These are phyloP conservation scores for Clarkia xantiana DNA, from an alignment of 345 rosid species.

Conservation along the genomic window DNA sequence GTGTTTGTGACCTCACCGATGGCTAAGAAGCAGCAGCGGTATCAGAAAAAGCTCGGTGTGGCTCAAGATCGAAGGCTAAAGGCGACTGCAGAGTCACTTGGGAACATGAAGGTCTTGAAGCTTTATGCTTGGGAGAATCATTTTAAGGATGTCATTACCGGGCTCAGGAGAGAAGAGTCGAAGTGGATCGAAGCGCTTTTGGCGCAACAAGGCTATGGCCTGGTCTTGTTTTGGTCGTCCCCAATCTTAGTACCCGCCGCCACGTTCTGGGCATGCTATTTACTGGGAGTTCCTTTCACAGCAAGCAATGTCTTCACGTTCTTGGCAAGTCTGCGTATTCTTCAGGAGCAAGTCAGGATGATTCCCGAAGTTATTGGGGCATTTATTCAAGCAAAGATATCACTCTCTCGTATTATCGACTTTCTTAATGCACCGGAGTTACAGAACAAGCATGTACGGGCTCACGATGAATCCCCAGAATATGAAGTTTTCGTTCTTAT, in stretches of 20 bases:
- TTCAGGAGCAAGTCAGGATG: constrained; percentile 31
- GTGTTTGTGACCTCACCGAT: constrained; percentile 22
- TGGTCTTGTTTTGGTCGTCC: constrained; percentile 31
- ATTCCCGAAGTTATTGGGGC: constrained; percentile 32
- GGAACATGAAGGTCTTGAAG: constrained; percentile 41
- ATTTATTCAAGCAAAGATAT: constrained; percentile 38
- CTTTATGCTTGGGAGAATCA: constrained; percentile 48
- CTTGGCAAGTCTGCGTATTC: constrained; percentile 29
- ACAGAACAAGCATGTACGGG: constrained; percentile 11
- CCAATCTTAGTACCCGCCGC: constrained; percentile 24
- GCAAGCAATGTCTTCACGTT: constrained; percentile 37
- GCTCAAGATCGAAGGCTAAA: constrained; percentile 29
- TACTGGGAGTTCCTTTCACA: constrained; percentile 23
- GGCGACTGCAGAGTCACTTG: constrained; percentile 26
- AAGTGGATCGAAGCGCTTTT: constrained; percentile 16
- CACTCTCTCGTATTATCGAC: constrained; percentile 20
- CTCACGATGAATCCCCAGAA: constrained; percentile 3
- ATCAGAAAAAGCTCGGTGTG: constrained; percentile 22
- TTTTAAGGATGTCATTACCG: no score
- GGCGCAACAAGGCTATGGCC: constrained; percentile 16
- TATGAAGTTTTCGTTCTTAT: constrained; percentile 17
- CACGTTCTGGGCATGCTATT: constrained; percentile 39
- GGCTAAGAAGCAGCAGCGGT: constrained; percentile 24
- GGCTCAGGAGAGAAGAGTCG: constrained; percentile 32
- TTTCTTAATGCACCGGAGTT: constrained; percentile 40